phyloP scores from a whole-genome alignment of 2,329 filamentous ascomycete species.

The Cytospora schulzeri region DNA sequence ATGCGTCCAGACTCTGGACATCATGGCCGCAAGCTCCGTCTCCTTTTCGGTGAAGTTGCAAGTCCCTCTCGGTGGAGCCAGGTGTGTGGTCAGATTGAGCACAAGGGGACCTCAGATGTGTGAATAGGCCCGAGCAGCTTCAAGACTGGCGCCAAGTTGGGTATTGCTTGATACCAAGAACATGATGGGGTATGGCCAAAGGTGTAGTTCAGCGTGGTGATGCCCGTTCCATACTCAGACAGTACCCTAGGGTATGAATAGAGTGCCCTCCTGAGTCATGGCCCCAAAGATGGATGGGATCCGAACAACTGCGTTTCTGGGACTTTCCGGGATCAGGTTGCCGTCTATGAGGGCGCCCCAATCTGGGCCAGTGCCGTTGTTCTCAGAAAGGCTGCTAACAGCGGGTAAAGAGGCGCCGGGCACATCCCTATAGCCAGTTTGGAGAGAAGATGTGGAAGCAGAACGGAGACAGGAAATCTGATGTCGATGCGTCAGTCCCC shows the following conservation, averaged over 20 bases:
- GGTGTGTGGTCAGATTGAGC: neutral
- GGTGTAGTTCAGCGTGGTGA: constrained; percentile 2
- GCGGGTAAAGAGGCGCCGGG: neutral
- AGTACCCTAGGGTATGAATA: too few relatives aligned
- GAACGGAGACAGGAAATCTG: constrained; percentile 9
- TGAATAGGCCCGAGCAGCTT: neutral
- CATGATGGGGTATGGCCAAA: constrained; percentile 3
- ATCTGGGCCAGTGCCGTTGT: constrained; percentile 1
- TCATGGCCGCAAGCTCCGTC: neutral
- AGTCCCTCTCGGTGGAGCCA: neutral
- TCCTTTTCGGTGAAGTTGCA: neutral
- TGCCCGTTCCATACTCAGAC: neutral
- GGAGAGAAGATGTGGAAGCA: neutral
- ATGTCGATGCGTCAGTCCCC: neutral
- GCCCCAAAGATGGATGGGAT: constrained; percentile 6
- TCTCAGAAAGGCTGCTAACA: constrained; percentile 8
- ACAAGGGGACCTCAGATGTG: neutral
- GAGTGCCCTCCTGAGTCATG: neutral
- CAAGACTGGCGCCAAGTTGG: neutral
- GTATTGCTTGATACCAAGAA: neutral
- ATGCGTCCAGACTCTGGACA: neutral
- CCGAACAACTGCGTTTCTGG: neutral
- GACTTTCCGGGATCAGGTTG: neutral
- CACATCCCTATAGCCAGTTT: neutral
- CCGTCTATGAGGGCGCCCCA: constrained; percentile 7